These are phyloP conservation scores for Colletotrichum shisoi DNA, from an alignment of 2,329 filamentous ascomycete species.

Conservation along the genomic window DNA sequence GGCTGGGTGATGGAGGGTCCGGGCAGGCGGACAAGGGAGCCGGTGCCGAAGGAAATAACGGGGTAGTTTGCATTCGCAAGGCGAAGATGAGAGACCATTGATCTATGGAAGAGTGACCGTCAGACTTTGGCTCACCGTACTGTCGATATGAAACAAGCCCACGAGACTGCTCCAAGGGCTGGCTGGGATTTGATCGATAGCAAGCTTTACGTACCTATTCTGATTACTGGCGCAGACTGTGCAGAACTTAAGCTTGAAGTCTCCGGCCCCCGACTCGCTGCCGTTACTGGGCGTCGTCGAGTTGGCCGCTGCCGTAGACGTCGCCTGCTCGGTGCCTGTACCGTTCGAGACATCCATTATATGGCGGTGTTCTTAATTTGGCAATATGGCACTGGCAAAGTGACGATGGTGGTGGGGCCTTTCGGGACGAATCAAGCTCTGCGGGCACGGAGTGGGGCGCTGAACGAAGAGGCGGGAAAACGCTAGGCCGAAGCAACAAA, in stretches of 20 bases:
- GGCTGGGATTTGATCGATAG: background rate
- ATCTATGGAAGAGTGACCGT: slow-evolving; percentile 58
- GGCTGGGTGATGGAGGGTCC: slow-evolving; percentile 91
- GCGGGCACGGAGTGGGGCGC: slow-evolving; percentile 13
- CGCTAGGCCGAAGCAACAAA: slow-evolving; percentile 3
- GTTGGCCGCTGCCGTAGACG: slow-evolving; percentile 43
- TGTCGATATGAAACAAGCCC: background rate
- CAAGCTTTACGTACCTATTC: slow-evolving; percentile 72
- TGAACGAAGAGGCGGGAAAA: background rate
- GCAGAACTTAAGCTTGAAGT: slow-evolving; percentile 93
- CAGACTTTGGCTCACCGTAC: background rate
- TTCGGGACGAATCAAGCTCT: slow-evolving; percentile 2
- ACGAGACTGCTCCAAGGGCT: background rate
- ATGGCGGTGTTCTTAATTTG: background rate
- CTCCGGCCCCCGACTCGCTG: slow-evolving; percentile 59
- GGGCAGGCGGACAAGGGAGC: slow-evolving; percentile 89
- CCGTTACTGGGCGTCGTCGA: slow-evolving; percentile 51
- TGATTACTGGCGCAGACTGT: slow-evolving; percentile 99
- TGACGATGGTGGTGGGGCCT: slow-evolving; percentile 28
- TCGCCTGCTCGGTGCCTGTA: slow-evolving; percentile 40
- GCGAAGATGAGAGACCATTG: slow-evolving; percentile 99
- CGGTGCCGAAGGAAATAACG: slow-evolving; percentile 98
- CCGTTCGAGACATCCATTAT: slow-evolving; percentile 57
- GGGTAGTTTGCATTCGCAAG: slow-evolving; percentile 87
- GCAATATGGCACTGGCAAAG: background rate